These are phyloP conservation scores for Nyctanthes arbortristis DNA, from an alignment of 257 asterid species.

Conservation along the genomic window DNA sequence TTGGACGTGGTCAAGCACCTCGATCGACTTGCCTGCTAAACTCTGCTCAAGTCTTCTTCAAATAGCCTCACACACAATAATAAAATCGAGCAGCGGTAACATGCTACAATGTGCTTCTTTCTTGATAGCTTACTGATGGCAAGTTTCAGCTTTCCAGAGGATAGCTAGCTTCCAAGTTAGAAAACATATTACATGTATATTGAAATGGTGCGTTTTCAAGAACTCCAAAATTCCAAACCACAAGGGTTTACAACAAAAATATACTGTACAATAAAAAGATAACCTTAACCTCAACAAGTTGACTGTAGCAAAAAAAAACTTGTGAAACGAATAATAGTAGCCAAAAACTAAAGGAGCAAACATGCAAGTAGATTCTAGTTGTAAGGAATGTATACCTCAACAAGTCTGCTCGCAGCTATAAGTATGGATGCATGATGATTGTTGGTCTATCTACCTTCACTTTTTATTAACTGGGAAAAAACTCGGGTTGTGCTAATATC, in stretches of 20 bases:
- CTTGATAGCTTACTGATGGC: no score
- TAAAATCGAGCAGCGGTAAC: no score
- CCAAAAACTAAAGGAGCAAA: background rate
- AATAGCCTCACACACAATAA: no score
- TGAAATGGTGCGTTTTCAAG: background rate
- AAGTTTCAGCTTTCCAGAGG: no score
- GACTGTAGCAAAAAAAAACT: background rate
- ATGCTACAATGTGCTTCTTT: no score
- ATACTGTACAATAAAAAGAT: background rate
- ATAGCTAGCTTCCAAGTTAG: background rate
- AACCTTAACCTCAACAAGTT: background rate
- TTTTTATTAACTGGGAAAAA: conserved; percentile 14
- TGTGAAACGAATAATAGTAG: background rate
- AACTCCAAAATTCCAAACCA: background rate
- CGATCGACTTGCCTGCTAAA: no score
- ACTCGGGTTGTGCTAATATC: conserved; percentile 7
- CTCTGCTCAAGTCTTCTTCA: no score
- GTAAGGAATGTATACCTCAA: background rate
- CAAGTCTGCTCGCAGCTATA: no score
- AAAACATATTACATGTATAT: no score
- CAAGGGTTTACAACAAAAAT: background rate
- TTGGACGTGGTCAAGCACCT: no score
- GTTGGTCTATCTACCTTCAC: conserved; percentile 2
- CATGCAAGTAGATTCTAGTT: background rate
- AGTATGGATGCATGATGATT: background rate